Evolutionary conservation across 129 eudicot genomes (phyloP).

Genomic region (Chrysanthemum lavandulifolium): DNA sequence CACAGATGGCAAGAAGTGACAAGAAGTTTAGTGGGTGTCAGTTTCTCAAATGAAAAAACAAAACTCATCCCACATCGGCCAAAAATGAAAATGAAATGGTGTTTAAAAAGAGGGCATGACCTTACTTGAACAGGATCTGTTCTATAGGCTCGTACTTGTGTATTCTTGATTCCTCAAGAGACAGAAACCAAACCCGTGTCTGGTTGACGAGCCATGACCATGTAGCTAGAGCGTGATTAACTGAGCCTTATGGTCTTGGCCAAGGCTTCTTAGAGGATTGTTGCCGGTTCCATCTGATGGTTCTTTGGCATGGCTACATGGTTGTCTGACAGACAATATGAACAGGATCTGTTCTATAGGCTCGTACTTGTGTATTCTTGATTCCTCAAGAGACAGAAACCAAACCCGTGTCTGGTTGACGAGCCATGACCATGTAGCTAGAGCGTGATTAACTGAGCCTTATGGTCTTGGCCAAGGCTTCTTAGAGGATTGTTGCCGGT

Average conservation of each 20-base stretch:
- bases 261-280: background rate
- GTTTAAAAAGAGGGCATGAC: constrained; percentile 29
- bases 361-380: constrained; percentile 54
- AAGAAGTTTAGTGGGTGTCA: too few relatives aligned
- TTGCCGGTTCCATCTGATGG: background rate
- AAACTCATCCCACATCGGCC: too few relatives aligned
- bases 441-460: background rate
- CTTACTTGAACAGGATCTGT: constrained; percentile 90
- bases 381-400: background rate
- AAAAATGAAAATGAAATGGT: too few relatives aligned
- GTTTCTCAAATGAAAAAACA: too few relatives aligned
- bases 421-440: background rate
- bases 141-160: constrained; percentile 83
- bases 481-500: background rate
- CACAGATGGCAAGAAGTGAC: too few relatives aligned
- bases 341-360: constrained; percentile 87
- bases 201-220: background rate
- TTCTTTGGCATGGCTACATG: too few relatives aligned
- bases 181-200: background rate
- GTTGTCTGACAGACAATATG: constrained; percentile 18
- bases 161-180: background rate
- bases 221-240: background rate
- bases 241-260: background rate
- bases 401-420: background rate
- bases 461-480: background rate